These are phyloP conservation scores for Dunaliella primolecta DNA, from an alignment of 139 green algal genomes.

Conservation along the genomic window DNA sequence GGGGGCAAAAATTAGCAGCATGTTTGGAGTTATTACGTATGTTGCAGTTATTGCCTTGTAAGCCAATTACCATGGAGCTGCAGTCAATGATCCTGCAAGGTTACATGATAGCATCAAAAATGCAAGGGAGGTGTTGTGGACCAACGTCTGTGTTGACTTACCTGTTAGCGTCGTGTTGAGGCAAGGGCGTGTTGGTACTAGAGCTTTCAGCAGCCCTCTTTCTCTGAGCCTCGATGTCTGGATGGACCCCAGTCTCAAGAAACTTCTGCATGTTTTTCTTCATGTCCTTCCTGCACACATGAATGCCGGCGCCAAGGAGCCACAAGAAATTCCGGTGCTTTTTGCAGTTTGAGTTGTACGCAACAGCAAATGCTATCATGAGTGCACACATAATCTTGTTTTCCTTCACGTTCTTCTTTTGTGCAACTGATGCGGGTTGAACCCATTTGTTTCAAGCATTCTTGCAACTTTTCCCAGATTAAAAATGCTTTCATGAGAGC, in stretches of 20 bases:
- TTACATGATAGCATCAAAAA: too few relatives aligned
- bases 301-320: not conserved
- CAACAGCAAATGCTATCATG: not conserved
- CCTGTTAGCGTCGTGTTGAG: not conserved
- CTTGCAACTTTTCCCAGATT: too few relatives aligned
- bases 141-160: too few relatives aligned
- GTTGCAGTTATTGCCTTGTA: too few relatives aligned
- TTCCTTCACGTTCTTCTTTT: not conserved
- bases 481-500: too few relatives aligned
- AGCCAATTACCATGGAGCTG: too few relatives aligned
- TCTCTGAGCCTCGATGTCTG: constrained; percentile 28
- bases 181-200: not conserved
- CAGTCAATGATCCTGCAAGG: too few relatives aligned
- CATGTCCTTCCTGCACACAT: constrained; percentile 16
- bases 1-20: too few relatives aligned
- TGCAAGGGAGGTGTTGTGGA: too few relatives aligned
- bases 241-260: constrained; percentile 32
- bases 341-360: not conserved
- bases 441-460: too few relatives aligned
- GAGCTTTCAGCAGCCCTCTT: constrained; percentile 4
- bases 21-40: too few relatives aligned
- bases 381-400: not conserved
- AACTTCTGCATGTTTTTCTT: constrained; percentile 47
- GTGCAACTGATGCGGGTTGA: too few relatives aligned
- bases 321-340: not conserved